Base-by-base conservation (phyloP, 164 flowering plant species). In the Litsea cubeba region DNA sequence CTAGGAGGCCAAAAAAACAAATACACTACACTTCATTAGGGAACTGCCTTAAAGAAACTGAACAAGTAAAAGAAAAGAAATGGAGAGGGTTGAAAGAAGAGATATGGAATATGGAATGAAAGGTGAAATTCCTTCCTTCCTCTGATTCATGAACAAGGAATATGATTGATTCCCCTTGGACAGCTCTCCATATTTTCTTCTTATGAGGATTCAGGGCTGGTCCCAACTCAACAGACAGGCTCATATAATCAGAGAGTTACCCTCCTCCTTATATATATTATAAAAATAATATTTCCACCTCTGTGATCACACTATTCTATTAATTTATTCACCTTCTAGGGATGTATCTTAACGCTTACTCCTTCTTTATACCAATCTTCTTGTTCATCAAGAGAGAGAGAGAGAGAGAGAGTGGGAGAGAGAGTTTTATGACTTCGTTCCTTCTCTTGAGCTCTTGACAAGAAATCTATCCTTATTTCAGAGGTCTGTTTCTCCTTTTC, bases 161-260 rank as follows among this genome's bases (percentile, higher is more conserved):
- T 32, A 30, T 40, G 14, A 50, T 28, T 25, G 24, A 54, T 23
- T 10, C 20, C 46, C 32, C 22, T 22, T 62, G 76, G 74, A 74
- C 78, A 68, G 72, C 50, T 64, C 7, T 75, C 74, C 76, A 46
- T 54, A 62, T 67, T 76, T 79, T 76, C 78, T 74, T 75, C 79
- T 64, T 62, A 30, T 69, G 12, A 24, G 24, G 18, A 17, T 76
- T 71, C 50, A 74, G 79, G 79, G 68, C 71, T 79, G 80, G 76
- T 76, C 75, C 80, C 78, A 60, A 74, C 72, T 78, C 81, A 78
- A 74, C 72, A 71, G 81, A 83, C 83, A 81, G 35, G 35, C 35
- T 30, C 35, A 30, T 30, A 30, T 30, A 30, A 30, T 30, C 35
- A 3, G 67, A 65, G 35, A 66, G 6, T 25, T n/a, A 63, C 66